phyloP scores from a whole-genome alignment of 2,329 filamentous ascomycete genomes.

The Cladosporium halotolerans region DNA sequence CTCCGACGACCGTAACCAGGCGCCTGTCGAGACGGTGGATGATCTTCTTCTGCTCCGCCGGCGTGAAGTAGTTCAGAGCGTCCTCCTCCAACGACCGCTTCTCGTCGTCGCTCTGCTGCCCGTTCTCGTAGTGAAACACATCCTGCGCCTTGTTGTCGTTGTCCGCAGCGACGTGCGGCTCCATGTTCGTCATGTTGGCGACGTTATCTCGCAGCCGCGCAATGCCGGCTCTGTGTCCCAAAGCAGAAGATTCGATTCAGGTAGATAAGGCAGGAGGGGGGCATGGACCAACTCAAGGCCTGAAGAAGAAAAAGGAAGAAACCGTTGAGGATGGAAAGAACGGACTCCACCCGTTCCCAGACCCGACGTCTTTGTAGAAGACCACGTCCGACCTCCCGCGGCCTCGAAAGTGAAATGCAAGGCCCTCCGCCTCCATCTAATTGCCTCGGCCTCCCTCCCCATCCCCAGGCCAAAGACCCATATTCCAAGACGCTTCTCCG shows the following conservation, averaged over 20 bases:
- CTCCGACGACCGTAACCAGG: conserved; percentile 38
- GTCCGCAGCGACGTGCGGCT: not conserved
- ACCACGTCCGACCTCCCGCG: not conserved
- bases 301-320: too few species aligned
- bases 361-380: not conserved
- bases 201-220: not conserved
- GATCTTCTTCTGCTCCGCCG: conserved; percentile 40
- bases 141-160: conserved; percentile 3
- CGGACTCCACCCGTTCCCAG: too few species aligned
- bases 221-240: not conserved
- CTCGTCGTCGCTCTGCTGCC: conserved; percentile 6
- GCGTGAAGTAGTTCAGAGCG: conserved; percentile 17
- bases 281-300: too few species aligned
- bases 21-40: conserved; percentile 59
- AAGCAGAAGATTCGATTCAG: not conserved
- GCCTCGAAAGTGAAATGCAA: too few species aligned
- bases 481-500: too few species aligned
- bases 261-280: not conserved
- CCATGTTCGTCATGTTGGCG: not conserved
- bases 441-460: too few species aligned
- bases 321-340: too few species aligned
- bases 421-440: too few species aligned
- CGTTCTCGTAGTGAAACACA: conserved; percentile 1
- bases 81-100: conserved; percentile 14
- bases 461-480: too few species aligned